Base-by-base conservation (phyloP, 73 alveolate species). In the Effrenium voratum region DNA sequence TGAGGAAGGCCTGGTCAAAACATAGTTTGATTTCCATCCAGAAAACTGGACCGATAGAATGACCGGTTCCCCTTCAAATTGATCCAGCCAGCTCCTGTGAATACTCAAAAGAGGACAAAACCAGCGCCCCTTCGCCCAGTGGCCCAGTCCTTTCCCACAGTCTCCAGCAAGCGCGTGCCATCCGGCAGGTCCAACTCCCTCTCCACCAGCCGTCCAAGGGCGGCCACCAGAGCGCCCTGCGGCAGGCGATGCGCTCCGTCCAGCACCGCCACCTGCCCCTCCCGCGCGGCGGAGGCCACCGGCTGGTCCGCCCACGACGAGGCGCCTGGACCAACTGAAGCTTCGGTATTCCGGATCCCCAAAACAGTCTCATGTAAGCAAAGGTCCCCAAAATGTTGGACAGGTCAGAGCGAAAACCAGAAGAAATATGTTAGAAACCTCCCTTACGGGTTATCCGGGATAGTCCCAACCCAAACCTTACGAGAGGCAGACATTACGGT, bases 191-290 rank as follows among this genome's bases (percentile, higher is more conserved):
- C 93, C 93, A 85, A 26, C 43, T 38, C 93, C 1, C 80, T 44
- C n/a, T 85, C 93, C 6, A 12, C 3, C 40, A 85, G 93, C 59
- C 93, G 73, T 30, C 93, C 44, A 26, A 85, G 52, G 75, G 93
- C 79, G 0, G 93, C 66, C 57, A 85, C 93, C 60, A 87, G 79
- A 49, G 84, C 95, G 30, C 84, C 95, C 40, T 28, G 34, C 16
- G 95, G 95, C 36, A 87, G 44, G 52, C 95, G 82, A 28, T 87
- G 95, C 47, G 43, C 40, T 47, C 95, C 95, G 32, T 87, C 95
- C 84, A 87, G 68, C 38, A 87, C 95, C 68, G 63, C 84, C 36
- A 87, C 84, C 32, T 60, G n/a, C 12, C 95, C 95, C 41, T n/a
- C 55, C 30, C 81, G 80, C 13, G 81, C 80, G 8, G 94, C 94